These are phyloP conservation scores for Phytopythium chamaehyphon DNA, from an alignment of 352 stramenopile species.

Conservation along the genomic window DNA sequence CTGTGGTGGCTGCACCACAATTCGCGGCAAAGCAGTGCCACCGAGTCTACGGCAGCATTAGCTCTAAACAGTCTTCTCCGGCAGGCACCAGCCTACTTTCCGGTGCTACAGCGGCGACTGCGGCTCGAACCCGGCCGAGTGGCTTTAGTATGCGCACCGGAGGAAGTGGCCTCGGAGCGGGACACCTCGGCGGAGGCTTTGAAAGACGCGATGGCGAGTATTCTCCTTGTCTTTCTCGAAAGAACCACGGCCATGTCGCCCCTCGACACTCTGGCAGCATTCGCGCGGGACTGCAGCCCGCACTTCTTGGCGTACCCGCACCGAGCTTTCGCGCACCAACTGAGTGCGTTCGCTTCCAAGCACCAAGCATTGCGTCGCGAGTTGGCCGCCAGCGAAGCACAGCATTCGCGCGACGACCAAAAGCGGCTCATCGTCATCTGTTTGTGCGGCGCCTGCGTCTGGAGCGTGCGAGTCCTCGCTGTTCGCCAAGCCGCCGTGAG, in stretches of 20 bases:
- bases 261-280: slow-evolving; percentile 25
- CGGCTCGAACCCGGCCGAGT: slow-evolving; percentile 34
- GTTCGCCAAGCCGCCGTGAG: slow-evolving; percentile 10
- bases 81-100: slow-evolving; percentile 30
- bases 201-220: slow-evolving; percentile 17
- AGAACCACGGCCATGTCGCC: slow-evolving; percentile 15
- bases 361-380: not conserved
- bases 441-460: slow-evolving; percentile 38
- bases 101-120: slow-evolving; percentile 41
- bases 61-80: slow-evolving; percentile 40
- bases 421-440: slow-evolving; percentile 24
- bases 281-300: slow-evolving; percentile 23
- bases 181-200: slow-evolving; percentile 14
- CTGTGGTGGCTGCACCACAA: not conserved
- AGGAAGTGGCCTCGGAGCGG: slow-evolving; percentile 8
- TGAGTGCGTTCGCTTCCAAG: slow-evolving; percentile 15
- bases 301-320: slow-evolving; percentile 29
- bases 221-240: slow-evolving; percentile 53
- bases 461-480: slow-evolving; percentile 13
- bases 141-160: slow-evolving; percentile 27
- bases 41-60: not conserved
- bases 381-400: slow-evolving; percentile 10
- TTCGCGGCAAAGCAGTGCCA: not conserved
- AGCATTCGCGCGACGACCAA: slow-evolving; percentile 1
- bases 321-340: slow-evolving; percentile 21